Evolutionary conservation across 2,329 filamentous ascomycete genomes (phyloP), one percentile per base, ranked within the genome.

Genomic region (Cladosporium sp.): DNA sequence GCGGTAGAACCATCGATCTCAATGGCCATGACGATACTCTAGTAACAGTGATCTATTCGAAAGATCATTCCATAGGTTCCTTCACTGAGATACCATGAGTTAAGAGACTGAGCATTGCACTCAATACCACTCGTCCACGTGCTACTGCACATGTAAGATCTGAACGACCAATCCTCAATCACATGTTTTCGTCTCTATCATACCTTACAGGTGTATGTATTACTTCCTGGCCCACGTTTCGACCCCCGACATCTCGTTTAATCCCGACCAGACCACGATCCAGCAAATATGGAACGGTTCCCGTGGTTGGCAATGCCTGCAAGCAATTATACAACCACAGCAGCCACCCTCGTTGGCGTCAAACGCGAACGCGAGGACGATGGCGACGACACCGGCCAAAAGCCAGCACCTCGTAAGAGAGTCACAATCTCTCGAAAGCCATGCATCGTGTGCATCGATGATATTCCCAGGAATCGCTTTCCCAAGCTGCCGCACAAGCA

Each of bases 381-480:
- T 18, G 18, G n/a, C 18, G 36, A n/a, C 2, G 49, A 43, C 32
- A 32, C 32, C 25, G 8, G 18, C 14, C 10, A 48, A 21, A 34
- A 36, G 13, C 5, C 14, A 10, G 14, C n/a, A n/a, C 21, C 43
- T 53, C 63, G 26, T n/a, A 59, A 43, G 57, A 58, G 30, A 16
- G 25, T 26, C 11, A 39, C n/a, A 11, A 25, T 60, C 7, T 18
- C 32, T 7, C 25, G 26, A 21, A 68, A 59, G 30, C 64, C 67
- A 59, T 71, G 70, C 65, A 48, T 26, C 16, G 64, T 69, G 26
- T 71, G 70, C 62, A 58, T 49, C 21, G 49, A 63, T 11, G 64
- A 69, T 1, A 30, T 66, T 32, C n/a, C 61, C 0, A 30, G 18
- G 21, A 63, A 64, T 34, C 60, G 30, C 5, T 68, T 67, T 26